Evolutionary conservation across 495 filamentous ascomycete species (phyloP).

Genomic region (Penicillium daleae): DNA sequence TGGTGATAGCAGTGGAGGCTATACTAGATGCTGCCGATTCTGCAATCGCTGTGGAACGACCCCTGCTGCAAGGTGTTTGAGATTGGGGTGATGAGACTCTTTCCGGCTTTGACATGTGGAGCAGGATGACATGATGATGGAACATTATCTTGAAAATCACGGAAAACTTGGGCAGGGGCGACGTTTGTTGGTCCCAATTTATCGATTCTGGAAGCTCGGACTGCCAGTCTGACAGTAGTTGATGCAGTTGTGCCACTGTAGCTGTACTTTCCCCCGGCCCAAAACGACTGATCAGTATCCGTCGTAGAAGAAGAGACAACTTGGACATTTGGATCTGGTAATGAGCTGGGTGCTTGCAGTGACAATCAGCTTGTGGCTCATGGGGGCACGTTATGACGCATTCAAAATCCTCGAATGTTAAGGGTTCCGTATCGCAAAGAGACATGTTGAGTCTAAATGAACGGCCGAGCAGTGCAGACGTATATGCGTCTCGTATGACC

Average conservation of each 20-base stretch:
- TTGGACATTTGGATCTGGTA: background rate
- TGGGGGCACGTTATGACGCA: background rate
- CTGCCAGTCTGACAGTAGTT: background rate
- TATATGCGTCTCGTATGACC: background rate
- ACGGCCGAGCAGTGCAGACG: background rate
- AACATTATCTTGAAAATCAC: background rate
- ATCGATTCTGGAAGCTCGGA: background rate
- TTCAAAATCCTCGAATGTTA: background rate
- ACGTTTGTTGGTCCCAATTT: background rate
- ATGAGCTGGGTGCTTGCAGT: background rate
- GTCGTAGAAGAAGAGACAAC: background rate
- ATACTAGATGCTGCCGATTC: background rate
- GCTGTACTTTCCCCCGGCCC: background rate
- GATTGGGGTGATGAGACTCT: background rate
- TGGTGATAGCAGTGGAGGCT: background rate
- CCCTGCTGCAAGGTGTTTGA: background rate
- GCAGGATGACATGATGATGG: background rate
- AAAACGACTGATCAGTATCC: background rate
- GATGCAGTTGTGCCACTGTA: background rate
- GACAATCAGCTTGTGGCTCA: background rate
- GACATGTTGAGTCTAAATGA: background rate
- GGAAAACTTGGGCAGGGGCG: background rate
- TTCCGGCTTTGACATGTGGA: background rate
- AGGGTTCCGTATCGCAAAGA: background rate
- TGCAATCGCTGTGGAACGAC: background rate